These are phyloP conservation scores for Didymosphaeria variabile DNA, from an alignment of 2,329 filamentous ascomycete species.

Conservation along the genomic window DNA sequence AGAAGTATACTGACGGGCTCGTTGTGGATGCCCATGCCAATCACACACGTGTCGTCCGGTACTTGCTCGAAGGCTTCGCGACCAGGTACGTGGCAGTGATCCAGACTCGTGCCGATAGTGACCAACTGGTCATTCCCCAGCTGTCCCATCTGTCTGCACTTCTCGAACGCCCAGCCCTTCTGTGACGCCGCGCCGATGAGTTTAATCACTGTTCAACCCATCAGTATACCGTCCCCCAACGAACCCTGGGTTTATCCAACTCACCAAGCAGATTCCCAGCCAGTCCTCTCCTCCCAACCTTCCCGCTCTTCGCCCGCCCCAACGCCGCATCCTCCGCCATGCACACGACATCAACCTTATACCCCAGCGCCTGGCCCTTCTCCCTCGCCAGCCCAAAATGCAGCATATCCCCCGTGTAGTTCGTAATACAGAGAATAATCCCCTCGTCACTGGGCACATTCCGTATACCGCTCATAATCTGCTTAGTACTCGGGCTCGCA, in stretches of 20 bases:
- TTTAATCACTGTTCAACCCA: slow-evolving; percentile 53
- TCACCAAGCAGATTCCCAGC: slow-evolving; percentile 60
- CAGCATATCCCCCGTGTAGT: slow-evolving; percentile 61
- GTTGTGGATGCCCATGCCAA: slow-evolving; percentile 62
- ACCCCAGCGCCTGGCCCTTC: slow-evolving; percentile 56
- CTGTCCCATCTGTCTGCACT: slow-evolving; percentile 55
- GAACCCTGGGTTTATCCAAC: background rate
- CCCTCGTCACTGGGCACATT: slow-evolving; percentile 57
- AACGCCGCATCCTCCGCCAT: slow-evolving; percentile 61
- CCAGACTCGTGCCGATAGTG: slow-evolving; percentile 61
- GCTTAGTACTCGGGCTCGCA: slow-evolving; percentile 58
- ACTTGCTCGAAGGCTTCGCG: slow-evolving; percentile 61
- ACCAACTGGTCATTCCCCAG: slow-evolving; percentile 57
- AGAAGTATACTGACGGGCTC: slow-evolving; percentile 52
- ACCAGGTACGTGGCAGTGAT: slow-evolving; percentile 64
- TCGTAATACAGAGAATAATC: slow-evolving; percentile 59
- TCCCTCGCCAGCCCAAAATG: slow-evolving; percentile 60
- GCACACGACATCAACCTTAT: slow-evolving; percentile 57
- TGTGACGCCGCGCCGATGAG: slow-evolving; percentile 58
- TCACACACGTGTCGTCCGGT: slow-evolving; percentile 48
- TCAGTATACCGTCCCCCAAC: slow-evolving; percentile 17
- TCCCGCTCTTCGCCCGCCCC: slow-evolving; percentile 58
- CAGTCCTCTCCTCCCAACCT: slow-evolving; percentile 59
- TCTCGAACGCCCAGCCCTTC: slow-evolving; percentile 55
- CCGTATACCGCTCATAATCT: slow-evolving; percentile 59